Evolutionary conservation across 257 asterid species (phyloP), one percentile per base, ranked within the genome.

Genomic region (Fraxinus americana): DNA sequence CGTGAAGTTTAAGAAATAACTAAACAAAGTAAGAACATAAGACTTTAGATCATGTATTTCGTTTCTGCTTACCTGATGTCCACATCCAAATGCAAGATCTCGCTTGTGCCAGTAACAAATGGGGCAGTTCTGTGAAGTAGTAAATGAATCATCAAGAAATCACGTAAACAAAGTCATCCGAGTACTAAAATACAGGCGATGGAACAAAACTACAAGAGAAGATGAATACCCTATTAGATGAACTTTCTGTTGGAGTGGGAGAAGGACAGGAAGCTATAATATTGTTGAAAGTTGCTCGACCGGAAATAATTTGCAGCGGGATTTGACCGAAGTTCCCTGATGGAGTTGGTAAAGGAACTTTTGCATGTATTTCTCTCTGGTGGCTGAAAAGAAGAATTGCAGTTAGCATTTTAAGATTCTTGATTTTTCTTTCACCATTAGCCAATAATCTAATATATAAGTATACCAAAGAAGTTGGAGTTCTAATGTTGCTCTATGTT

Each of bases 401-500:
- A 35, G 19, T 21, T 23, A 16, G 30, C 27, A 29, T 19, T 34
- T 35, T 48, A 48, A 11, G 30, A 17, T 43, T 39, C 38, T 38
- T 43, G 30, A 25, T 45, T 11, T 70, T 36, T 35, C 48, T 34
- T 13, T 69, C 8, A 7, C 50, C 50, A 69, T 52, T 52, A 34
- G 34, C 4, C 52, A 43, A 21, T 16, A 27, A 19, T 29, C 21
- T 35, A 10, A 35, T 59, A 38, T 5, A 41, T 5, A 36, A 25
- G 1, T 67, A 61, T 61, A 36, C 99, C 97, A 91, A 79, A 91
- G 77, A 79, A 92, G 76, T 72, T 87, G 88, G 36, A 94, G 92
- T 83, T 92, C 96, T 75, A 90, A 65, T 34, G 97, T 92, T 86
- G 86, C 79, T 79, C 88, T 87, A 83, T 90, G 92, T 70, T 94